Evolutionary conservation across 352 stramenopile species (phyloP), one percentile per base, ranked within the genome.

Genomic region (Phytophthora europaea): DNA sequence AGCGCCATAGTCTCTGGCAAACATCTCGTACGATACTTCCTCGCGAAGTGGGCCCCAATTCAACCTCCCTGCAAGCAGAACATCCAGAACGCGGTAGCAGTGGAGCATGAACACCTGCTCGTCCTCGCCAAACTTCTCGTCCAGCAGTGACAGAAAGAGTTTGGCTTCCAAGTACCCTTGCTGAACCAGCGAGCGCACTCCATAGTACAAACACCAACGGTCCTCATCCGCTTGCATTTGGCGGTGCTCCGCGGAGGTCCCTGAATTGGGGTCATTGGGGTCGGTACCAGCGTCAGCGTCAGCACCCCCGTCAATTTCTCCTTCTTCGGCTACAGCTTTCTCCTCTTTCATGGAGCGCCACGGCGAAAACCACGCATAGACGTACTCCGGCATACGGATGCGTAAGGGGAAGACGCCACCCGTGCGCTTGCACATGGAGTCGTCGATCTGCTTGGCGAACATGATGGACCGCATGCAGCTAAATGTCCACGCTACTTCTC

Each of bases 171-270:
- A 56, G 33, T 92, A 95, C 10, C 96, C 93, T 63, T 95, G 84
- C 15, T 91, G 81, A 0, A 98, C 83, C 2, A 95, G 68, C 0
- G 80, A 71, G 61, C 98, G 97, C 33, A 97, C 88, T 0, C 95
- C 95, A 59, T 98, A 98, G 72, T 99, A 98, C 23, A 99, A 61
- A 34, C 90, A 96, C 95, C 95, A 99, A 0, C 94, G 83, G 45
- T 97, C 87, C 70, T 98, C 93, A 57, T 98, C 92, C 0, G 93
- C 90, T 59, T 93, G 76, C 18, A 80, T 72, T 26, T 87, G 84
- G 1, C 61, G 65, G n/a, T 84, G 76, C 31, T 92, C 82, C 0
- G 70, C 53, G 1, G 72, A 76, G 48, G n/a, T 54, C 33, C 45
- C 22, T 15, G 47, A 16, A 16, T 71, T 43, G 33, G 66, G 10